Base-by-base conservation (phyloP, 306 rosid genomes). In the Benincasa hispida region DNA sequence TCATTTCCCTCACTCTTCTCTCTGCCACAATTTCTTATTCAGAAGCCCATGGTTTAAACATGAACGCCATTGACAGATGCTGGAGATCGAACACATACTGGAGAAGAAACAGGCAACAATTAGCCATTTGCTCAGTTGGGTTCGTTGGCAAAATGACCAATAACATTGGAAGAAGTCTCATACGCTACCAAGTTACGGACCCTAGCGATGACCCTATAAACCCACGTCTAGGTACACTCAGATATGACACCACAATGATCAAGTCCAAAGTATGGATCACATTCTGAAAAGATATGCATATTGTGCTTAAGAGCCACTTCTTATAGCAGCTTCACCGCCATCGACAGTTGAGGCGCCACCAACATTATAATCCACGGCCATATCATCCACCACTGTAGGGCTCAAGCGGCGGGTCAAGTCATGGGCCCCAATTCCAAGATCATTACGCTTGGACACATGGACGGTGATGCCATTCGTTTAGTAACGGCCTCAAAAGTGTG, bases 191-290 rank as follows among this genome's bases (percentile, higher is more conserved):
- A 65, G 88, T 85, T 6, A 85, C 88, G 0, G 83, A 85, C 39
- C 79, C 83, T 2, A 82, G 72, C 15, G 88, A 85, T 50, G 78
- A 80, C 63, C 81, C 88, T 1, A 11, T 80, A 17, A 48, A 66
- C 14, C 88, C 88, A 2, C 75, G 75, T 15, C 82, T 81, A 8
- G 88, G 88, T 10, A 80, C 86, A 0, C 79, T 85, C 56, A 18
- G 88, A 50, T 78, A 80, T 48, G 88, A 84, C 17, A 83, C 84
- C 5, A 75, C 84, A 10, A 30, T 85, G 81, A 61, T 80, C 10
- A 83, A 39, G 7, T 72, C 78, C n/a, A 85, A 82, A 60, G 85
- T 83, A 3, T 80, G 88, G 88, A 83, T 85, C 86, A 83, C 88
- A 1, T 85, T 85, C 50, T 51, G 30, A 32, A 62, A 51, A 41